These are phyloP conservation scores for Pythium plurisporium DNA, from an alignment of 352 stramenopile species.

Conservation along the genomic window DNA sequence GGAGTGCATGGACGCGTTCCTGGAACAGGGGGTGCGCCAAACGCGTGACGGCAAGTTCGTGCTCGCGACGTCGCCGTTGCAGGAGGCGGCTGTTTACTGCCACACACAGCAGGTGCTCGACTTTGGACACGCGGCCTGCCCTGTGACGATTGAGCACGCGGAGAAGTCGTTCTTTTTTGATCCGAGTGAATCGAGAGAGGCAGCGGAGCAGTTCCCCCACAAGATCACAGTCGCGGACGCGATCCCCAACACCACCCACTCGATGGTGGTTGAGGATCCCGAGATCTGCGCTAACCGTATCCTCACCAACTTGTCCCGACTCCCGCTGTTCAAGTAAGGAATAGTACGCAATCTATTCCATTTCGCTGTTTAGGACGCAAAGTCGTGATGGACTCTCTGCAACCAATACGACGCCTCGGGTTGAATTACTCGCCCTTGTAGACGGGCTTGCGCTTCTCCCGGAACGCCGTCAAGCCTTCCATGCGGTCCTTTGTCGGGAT, in stretches of 20 bases:
- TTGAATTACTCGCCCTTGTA: slow-evolving; percentile 91
- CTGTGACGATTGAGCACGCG: slow-evolving; percentile 12
- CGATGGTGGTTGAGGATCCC: slow-evolving; percentile 22
- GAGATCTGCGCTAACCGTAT: slow-evolving; percentile 36
- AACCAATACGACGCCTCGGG: no score
- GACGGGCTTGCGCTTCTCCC: slow-evolving; percentile 88
- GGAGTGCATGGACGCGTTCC: slow-evolving; percentile 14
- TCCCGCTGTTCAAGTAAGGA: slow-evolving; percentile 10
- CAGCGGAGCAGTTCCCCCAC: background rate
- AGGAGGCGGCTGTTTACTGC: slow-evolving; percentile 18
- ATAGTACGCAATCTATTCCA: no score
- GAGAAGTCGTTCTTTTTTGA: slow-evolving; percentile 17
- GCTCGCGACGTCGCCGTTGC: slow-evolving; percentile 11
- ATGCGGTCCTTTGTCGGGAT: slow-evolving; percentile 91
- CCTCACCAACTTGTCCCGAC: slow-evolving; percentile 3
- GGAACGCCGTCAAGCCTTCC: slow-evolving; percentile 90
- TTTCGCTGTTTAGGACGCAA: no score
- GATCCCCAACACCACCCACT: slow-evolving; percentile 16
- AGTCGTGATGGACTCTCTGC: no score
- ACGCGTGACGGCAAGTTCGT: slow-evolving; percentile 6
- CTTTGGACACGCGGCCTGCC: slow-evolving; percentile 1
- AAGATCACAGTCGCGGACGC: slow-evolving; percentile 10
- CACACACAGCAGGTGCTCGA: slow-evolving; percentile 10
- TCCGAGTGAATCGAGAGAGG: background rate
- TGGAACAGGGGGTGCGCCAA: slow-evolving; percentile 6